phyloP scores from a whole-genome alignment of 192 early-diverging fungal species.

The Entrophospora sp. region DNA sequence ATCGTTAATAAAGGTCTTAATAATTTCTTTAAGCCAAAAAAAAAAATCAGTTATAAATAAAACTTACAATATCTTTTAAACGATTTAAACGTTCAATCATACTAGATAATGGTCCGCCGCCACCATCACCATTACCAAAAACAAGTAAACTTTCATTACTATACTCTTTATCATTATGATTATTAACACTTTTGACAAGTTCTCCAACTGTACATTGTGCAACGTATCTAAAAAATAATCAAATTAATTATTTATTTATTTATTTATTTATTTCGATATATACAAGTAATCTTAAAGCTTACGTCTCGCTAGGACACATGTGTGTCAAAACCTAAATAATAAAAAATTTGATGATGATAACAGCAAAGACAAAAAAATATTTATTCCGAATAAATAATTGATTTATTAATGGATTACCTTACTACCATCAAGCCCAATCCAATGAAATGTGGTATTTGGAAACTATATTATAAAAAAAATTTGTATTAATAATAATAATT shows the following conservation, averaged over 20 bases:
- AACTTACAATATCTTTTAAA: conserved; percentile 56
- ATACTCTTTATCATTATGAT: conserved; percentile 83
- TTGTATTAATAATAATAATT: no score
- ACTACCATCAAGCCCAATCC: conserved; percentile 85
- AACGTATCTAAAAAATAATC: neutral
- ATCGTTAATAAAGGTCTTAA: neutral
- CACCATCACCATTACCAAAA: conserved; percentile 97
- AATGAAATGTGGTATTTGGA: conserved; percentile 92
- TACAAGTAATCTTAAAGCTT: no score
- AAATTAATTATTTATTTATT: no score
- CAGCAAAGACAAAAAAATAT: neutral
- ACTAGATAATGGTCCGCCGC: conserved; percentile 72
- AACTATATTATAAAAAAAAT: conserved; percentile 42
- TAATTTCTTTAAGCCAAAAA: no score
- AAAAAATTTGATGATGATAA: neutral
- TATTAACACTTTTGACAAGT: conserved; percentile 52
- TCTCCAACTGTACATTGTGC: conserved; percentile 19
- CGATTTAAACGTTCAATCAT: conserved; percentile 82
- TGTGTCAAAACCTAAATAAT: conserved; percentile 14
- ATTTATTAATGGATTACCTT: conserved; percentile 38
- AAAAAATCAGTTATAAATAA: neutral
- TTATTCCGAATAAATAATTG: neutral
- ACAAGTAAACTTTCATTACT: conserved; percentile 78
- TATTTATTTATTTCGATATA: no score
- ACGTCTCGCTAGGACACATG: conserved; percentile 28